Conservation (phyloP, 116 monocot species). For the Zostera marina region DNA sequence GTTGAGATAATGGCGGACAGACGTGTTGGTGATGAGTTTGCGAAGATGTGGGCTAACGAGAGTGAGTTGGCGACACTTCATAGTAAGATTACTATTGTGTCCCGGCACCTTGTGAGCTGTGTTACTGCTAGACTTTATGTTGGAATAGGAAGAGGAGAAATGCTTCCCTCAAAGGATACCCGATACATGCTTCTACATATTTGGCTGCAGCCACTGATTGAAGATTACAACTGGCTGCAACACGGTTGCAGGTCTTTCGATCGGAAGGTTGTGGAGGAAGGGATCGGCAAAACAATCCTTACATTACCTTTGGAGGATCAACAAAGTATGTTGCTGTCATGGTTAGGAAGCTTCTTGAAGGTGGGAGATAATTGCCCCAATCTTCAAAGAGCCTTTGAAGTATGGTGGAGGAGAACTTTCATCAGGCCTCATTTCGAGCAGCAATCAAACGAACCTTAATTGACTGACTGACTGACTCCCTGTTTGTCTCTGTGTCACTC, state of each 20-base stretch:
- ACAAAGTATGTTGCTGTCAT: conserved; percentile 74
- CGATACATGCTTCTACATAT: conserved; percentile 47
- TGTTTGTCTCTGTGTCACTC: too few relatives aligned
- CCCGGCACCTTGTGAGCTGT: conserved; percentile 69
- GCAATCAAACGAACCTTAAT: conserved; percentile 18
- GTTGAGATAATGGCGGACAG: conserved; percentile 67
- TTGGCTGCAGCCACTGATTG: conserved; percentile 90
- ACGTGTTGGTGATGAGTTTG: conserved; percentile 69
- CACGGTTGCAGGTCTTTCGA: conserved; percentile 83
- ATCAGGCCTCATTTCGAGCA: conserved; percentile 78
- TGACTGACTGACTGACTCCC: too few relatives aligned
- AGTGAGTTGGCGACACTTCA: conserved; percentile 58
- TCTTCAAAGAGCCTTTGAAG: conserved; percentile 93
- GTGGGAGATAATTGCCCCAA: conserved; percentile 89
- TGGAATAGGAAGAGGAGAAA: conserved; percentile 82
- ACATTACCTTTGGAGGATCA: conserved; percentile 94
- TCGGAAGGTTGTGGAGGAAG: conserved; percentile 87
- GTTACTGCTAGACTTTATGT: conserved; percentile 84
- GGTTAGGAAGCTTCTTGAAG: conserved; percentile 89
- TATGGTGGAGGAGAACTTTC: conserved; percentile 99
- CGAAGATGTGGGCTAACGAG: conserved; percentile 52
- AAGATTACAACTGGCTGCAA: conserved; percentile 91
- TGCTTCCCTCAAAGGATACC: conserved; percentile 77
- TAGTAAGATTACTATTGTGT: conserved; percentile 42
- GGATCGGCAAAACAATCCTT: conserved; percentile 83